A percentile compares a stretch with the other conserved stretches of the same genome.
Evolutionary conservation across 768 basidiomycete species (phyloP).

Genomic region (Leucogyrophana mollusca): DNA sequence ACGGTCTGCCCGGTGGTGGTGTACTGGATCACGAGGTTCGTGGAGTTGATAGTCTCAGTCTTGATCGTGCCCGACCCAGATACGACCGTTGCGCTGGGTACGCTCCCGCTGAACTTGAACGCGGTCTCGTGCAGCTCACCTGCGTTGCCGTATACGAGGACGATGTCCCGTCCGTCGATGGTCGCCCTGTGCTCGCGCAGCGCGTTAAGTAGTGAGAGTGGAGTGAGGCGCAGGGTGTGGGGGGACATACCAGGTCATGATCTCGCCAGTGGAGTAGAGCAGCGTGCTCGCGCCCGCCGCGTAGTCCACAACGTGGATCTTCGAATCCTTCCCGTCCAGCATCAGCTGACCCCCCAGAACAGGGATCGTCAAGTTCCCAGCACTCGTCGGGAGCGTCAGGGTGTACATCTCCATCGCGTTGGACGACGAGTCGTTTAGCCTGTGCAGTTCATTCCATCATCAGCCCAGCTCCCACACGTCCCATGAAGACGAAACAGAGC

Average conservation of each 20-base stretch:
- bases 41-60: constrained; percentile 33
- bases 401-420: constrained; percentile 39
- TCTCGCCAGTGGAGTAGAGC: constrained; percentile 48
- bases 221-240: not conserved
- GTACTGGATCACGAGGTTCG: constrained; percentile 42
- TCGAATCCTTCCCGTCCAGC: constrained; percentile 52
- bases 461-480: too few species aligned
- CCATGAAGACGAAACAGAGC: too few species aligned
- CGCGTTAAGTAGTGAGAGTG: not conserved
- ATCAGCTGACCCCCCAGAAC: constrained; percentile 41
- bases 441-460: not conserved
- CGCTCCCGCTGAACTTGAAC: constrained; percentile 35
- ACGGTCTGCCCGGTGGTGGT: constrained; percentile 46
- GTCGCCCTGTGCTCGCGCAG: constrained; percentile 39
- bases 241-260: constrained; percentile 42
- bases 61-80: constrained; percentile 35
- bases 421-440: constrained; percentile 42
- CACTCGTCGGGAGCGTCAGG: constrained; percentile 44
- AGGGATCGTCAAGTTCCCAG: constrained; percentile 41
- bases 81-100: constrained; percentile 29
- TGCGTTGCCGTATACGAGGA: constrained; percentile 46
- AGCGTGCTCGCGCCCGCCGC: constrained; percentile 41
- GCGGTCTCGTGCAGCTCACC: constrained; percentile 51
- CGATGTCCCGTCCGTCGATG: constrained; percentile 46
- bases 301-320: constrained; percentile 51